phyloP scores from a whole-genome alignment of 1,139 yeast genomes.

The Candida dubliniensis region DNA sequence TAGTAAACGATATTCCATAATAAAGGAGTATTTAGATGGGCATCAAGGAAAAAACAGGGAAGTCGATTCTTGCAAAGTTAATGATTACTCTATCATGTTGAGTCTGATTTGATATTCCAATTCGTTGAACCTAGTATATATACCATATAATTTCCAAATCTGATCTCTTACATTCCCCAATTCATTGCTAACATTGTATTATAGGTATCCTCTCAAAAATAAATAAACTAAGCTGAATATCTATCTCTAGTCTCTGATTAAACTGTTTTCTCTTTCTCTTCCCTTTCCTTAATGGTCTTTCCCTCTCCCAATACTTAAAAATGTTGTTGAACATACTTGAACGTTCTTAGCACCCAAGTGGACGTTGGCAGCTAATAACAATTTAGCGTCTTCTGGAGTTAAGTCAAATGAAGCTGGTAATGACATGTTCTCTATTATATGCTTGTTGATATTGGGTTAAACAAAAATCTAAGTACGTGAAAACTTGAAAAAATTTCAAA shows the following conservation, averaged over 20 bases:
- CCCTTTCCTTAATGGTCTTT: neutral
- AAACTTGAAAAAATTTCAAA: slow-evolving; percentile 6
- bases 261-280: neutral
- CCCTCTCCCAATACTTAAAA: neutral
- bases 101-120: too few relatives aligned
- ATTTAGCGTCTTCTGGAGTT: slow-evolving; percentile 99
- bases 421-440: slow-evolving; percentile 52
- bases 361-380: slow-evolving; percentile 99
- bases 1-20: slow-evolving; percentile 29
- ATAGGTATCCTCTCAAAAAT: too few relatives aligned
- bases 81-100: too few relatives aligned
- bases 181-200: too few relatives aligned
- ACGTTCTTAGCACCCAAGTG: slow-evolving; percentile 99
- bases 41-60: too few relatives aligned
- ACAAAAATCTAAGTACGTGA: slow-evolving; percentile 4
- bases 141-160: too few relatives aligned
- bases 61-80: too few relatives aligned
- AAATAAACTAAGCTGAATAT: too few relatives aligned
- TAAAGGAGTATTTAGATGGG: neutral
- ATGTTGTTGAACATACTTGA: slow-evolving; percentile 64
- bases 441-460: slow-evolving; percentile 5
- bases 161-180: too few relatives aligned
- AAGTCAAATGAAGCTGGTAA: slow-evolving; percentile 87
- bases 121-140: too few relatives aligned
- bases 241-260: neutral